Evolutionary conservation across 176 grass and related monocot genomes (phyloP).

Genomic region (Carex parvula): DNA sequence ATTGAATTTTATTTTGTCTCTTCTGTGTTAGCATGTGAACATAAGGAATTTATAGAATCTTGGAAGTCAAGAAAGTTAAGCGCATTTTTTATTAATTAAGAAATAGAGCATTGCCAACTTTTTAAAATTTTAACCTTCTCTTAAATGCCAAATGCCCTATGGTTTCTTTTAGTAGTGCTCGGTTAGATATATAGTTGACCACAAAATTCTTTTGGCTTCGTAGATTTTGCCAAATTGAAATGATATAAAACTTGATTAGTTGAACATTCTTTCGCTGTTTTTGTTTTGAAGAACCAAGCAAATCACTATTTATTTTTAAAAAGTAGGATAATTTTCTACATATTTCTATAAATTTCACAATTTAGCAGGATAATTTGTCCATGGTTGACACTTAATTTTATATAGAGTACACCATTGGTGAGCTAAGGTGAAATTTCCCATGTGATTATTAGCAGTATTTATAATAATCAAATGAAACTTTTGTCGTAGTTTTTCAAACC

Average conservation of each 20-base stretch:
- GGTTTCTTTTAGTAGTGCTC: background rate
- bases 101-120: background rate
- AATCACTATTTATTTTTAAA: background rate
- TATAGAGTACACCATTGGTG: too few species aligned
- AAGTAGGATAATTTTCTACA: too few species aligned
- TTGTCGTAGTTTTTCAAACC: background rate
- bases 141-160: background rate
- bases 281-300: background rate
- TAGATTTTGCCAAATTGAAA: background rate
- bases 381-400: too few species aligned
- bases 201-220: too few species aligned
- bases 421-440: too few species aligned
- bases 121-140: background rate
- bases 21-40: conserved; percentile 13
- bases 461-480: background rate
- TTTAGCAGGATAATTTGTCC: too few species aligned
- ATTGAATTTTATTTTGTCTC: background rate
- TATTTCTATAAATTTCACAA: too few species aligned
- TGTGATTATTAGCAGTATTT: too few species aligned
- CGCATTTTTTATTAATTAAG: background rate
- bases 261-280: background rate
- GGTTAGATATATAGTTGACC: background rate
- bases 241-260: background rate
- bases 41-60: conserved; percentile 8
- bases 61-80: conserved; percentile 21